A percentile compares a stretch with the other conserved stretches of the same genome.
Conservation (phyloP, 352 stramenopile species). For the Nannochloropsis limnetica region DNA sequence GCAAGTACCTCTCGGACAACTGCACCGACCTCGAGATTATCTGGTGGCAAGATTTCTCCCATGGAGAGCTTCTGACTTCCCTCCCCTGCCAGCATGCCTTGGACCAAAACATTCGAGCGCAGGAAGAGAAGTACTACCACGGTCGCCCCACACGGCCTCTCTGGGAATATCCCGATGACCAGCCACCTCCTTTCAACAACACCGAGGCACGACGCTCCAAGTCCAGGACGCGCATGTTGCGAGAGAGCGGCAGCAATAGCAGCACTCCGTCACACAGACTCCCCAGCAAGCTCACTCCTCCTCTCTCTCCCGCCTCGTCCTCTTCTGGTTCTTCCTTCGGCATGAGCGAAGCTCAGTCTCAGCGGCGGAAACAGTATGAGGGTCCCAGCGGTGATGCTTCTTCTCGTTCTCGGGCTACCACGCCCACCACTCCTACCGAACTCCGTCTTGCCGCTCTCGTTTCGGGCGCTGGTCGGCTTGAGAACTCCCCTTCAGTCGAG, state of each 20-base stretch:
- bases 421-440: neutral
- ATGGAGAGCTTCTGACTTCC: slow-evolving; percentile 8
- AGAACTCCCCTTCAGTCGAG: neutral
- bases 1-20: slow-evolving; percentile 38
- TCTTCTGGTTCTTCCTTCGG: neutral
- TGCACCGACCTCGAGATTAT: slow-evolving; percentile 31
- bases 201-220: neutral
- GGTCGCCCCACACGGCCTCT: neutral
- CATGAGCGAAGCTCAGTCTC: neutral
- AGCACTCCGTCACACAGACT: neutral
- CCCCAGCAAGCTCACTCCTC: neutral
- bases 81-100: neutral
- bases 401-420: neutral
- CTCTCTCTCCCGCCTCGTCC: neutral
- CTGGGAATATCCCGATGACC: neutral
- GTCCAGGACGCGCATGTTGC: neutral
- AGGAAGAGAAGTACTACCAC: slow-evolving; percentile 24
- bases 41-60: slow-evolving; percentile 33
- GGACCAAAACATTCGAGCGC: slow-evolving; percentile 19
- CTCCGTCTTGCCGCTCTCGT: neutral
- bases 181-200: neutral
- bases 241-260: neutral
- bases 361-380: neutral
- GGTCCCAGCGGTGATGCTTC: neutral
- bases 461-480: neutral